These are phyloP conservation scores for Pythium scleroteichum DNA, from an alignment of 352 stramenopile species.

Conservation along the genomic window DNA sequence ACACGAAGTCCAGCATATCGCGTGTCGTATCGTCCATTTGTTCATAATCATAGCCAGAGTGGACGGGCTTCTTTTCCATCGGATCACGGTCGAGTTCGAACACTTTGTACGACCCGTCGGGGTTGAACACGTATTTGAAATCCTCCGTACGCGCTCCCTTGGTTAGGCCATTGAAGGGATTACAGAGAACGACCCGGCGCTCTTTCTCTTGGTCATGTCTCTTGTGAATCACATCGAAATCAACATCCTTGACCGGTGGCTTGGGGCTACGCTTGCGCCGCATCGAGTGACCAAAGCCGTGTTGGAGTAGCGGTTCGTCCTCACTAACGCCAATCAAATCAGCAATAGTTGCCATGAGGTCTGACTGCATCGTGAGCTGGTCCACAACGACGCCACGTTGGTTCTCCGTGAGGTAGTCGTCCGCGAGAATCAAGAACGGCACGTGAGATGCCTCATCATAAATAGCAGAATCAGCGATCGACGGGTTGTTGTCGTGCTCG, in stretches of 20 bases:
- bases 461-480: slow-evolving; percentile 56
- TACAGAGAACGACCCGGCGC: slow-evolving; percentile 62
- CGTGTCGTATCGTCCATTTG: slow-evolving; percentile 54
- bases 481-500: slow-evolving; percentile 73
- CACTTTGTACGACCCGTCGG: slow-evolving; percentile 65
- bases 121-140: slow-evolving; percentile 74
- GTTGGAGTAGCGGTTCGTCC: slow-evolving; percentile 56
- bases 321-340: slow-evolving; percentile 57
- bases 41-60: slow-evolving; percentile 60
- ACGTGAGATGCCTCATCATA: slow-evolving; percentile 67
- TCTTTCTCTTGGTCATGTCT: slow-evolving; percentile 23
- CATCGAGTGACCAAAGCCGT: slow-evolving; percentile 74
- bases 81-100: slow-evolving; percentile 54
- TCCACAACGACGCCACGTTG: slow-evolving; percentile 51
- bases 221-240: slow-evolving; percentile 15
- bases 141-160: slow-evolving; percentile 67
- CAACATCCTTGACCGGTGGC: slow-evolving; percentile 9
- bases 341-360: slow-evolving; percentile 72
- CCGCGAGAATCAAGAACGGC: slow-evolving; percentile 64
- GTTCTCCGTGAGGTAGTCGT: slow-evolving; percentile 52
- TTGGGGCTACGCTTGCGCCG: slow-evolving; percentile 37
- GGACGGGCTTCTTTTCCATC: slow-evolving; percentile 50
- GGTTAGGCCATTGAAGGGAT: slow-evolving; percentile 70
- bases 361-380: slow-evolving; percentile 69
- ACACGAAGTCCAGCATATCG: slow-evolving; percentile 51